Evolutionary conservation across 1,284 basidiomycete genomes (phyloP), one percentile per base, ranked within the genome.

Genomic region (Pyrrhoderma noxium): DNA sequence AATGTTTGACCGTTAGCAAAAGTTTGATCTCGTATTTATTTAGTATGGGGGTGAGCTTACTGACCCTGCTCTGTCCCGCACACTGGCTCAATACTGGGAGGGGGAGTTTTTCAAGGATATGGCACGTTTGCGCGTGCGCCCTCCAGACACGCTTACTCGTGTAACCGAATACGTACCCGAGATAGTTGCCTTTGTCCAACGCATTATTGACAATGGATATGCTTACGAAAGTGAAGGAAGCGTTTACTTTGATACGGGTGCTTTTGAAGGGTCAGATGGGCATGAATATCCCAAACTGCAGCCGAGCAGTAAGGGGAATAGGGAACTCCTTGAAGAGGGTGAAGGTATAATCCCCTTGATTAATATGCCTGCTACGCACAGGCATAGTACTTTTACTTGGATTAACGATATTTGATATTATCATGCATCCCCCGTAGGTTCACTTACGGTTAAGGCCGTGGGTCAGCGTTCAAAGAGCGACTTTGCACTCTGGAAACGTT

Each of bases 401-500:
- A 5, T 21, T 7, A 48, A 37, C 4, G 13, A 44, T 25, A 16
- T 11, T n/a, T 8, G 11, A n/a, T n/a, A n/a, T n/a, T n/a, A n/a
- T n/a, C n/a, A n/a, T 37, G 35, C 49, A n/a, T n/a, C n/a, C n/a
- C n/a, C n/a, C 47, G 47, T 19, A 51, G 58, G 58, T 41, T 41
- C 46, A 21, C 27, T 52, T 35, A 38, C 23, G 27, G 46, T 47
- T 13, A 51, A 48, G 27, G 53, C 53, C n/a, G 45, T 51, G 2
- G 53, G 53, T 23, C 53, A 55, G 41, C 53, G 53, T 18, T 55
- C 53, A 13, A 55, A 55, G 34, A 51, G 87, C 9, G 95, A 99
- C 70, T 99, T 99, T 68, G 96, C 96, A 4, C 73, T 99, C 11
- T 99, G 96, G 96, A 99, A 99, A 70, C 83, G 90, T 2, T 93